A percentile compares a stretch with the other conserved stretches of the same genome.
Evolutionary conservation across 1,139 yeast genomes (phyloP).

Genomic region (Waltiozyma sp.): DNA sequence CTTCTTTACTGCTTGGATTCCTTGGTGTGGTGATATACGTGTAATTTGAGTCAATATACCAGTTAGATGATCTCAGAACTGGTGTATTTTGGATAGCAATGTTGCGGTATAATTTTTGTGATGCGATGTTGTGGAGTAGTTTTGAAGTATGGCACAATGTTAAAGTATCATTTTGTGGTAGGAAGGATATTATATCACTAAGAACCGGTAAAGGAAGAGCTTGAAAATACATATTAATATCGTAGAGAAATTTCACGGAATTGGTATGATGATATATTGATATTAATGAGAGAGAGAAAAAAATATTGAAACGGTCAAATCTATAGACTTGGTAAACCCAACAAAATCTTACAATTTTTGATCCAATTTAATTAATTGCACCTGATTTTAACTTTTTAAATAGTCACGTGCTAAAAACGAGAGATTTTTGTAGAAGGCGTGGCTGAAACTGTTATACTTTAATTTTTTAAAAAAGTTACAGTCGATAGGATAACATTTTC

Average conservation of each 20-base stretch:
- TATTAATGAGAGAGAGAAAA: too few species aligned
- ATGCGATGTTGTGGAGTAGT: constrained; percentile 9
- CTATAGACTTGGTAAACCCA: too few species aligned
- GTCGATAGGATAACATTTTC: too few species aligned
- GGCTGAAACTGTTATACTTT: too few species aligned
- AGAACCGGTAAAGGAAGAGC: neutral
- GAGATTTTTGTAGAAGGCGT: too few species aligned
- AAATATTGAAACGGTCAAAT: too few species aligned
- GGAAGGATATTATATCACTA: constrained; percentile 4
- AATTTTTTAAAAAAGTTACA: too few species aligned
- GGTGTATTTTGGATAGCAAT: constrained; percentile 22
- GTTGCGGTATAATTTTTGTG: constrained; percentile 17
- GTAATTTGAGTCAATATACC: constrained; percentile 21
- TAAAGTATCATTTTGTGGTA: constrained; percentile 21
- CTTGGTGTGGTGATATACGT: constrained; percentile 23
- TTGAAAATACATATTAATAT: neutral
- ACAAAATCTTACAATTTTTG: too few species aligned
- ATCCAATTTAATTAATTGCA: too few species aligned
- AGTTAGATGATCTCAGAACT: constrained; percentile 13
- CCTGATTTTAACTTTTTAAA: too few species aligned
- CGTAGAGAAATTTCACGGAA: neutral
- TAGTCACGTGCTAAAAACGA: too few species aligned
- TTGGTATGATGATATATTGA: neutral
- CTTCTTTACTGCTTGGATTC: constrained; percentile 19
- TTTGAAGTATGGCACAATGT: constrained; percentile 4